Base-by-base conservation (phyloP, 1,139 yeast genomes). In the Eremothecium coryli region DNA sequence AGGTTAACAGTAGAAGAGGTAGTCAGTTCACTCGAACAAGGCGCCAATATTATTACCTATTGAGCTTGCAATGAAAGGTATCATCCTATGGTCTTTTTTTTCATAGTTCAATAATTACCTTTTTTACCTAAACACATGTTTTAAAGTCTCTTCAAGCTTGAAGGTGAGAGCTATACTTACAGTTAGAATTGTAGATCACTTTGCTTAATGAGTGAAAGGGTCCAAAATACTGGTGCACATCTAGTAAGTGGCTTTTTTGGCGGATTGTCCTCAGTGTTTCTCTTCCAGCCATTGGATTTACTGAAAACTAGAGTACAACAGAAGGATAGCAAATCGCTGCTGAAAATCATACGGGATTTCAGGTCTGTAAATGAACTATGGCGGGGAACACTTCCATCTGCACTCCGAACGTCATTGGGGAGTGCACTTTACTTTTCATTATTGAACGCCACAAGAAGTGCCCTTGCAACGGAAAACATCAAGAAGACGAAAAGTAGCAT, bases 361-460 rank as follows among this genome's bases (percentile, higher is more conserved):
- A 61, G 66, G 10, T 62, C 68, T 24, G 50, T 72, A 15, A 58
- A 59, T 35, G 77, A 76, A 38, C 64, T 88, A 35, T 90, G 98
- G 98, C 67, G 95, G 38, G 98, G 98, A 1, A 88, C 95, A 0
- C 52, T 86, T 25, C 96, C 97, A 0, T 82, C 95, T 18, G 88
- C 93, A 1, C 53, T 90, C 23, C 66, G 98, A 40, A 88, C 95
- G 0, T 85, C 96, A 2, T 66, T 85, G 13, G 98, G 98, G 0
- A 82, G 94, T 29, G 95, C 93, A 0, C 60, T 90, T 23, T 90
- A 90, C 50, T 68, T 90, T 38, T 72, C 95, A 1, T 66, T 79
- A 4, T 60, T 90, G 32, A 82, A 86, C 40, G 51, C 69, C 8
- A 64, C 77, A 35, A 64, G 96, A 40, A 65, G 70, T 1, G 57